A percentile compares a stretch with the other conserved stretches of the same genome.
These are phyloP conservation scores for Amesomyces nigricolor DNA, from an alignment of 2,329 filamentous ascomycete species.

Conservation along the genomic window DNA sequence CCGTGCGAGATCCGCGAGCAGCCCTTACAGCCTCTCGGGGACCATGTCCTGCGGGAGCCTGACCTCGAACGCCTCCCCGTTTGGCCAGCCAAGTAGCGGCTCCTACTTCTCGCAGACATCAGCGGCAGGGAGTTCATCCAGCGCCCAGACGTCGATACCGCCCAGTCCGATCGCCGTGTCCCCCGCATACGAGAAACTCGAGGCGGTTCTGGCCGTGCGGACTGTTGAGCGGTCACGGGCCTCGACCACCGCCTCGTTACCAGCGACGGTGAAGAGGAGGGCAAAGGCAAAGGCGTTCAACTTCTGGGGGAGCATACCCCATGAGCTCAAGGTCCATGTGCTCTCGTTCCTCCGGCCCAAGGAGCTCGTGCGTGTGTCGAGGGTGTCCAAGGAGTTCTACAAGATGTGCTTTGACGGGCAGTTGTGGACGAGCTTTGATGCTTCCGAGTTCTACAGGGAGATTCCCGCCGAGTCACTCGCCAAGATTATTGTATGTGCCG, in stretches of 20 bases:
- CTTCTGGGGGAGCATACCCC: conserved; percentile 76
- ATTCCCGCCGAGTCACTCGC: conserved; percentile 80
- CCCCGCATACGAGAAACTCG: conserved; percentile 38
- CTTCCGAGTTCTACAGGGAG: conserved; percentile 77
- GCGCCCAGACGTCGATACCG: conserved; percentile 36
- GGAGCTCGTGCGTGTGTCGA: conserved; percentile 72
- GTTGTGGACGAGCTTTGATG: conserved; percentile 80
- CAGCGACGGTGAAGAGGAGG: conserved; percentile 53
- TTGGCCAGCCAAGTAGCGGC: conserved; percentile 33
- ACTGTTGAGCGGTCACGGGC: conserved; percentile 48
- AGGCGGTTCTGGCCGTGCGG: conserved; percentile 46
- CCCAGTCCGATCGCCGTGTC: conserved; percentile 38
- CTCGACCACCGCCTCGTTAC: conserved; percentile 53
- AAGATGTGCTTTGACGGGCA: conserved; percentile 89
- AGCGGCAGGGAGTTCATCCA: conserved; percentile 30
- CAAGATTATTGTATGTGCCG: conserved; percentile 77
- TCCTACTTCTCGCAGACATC: conserved; percentile 30
- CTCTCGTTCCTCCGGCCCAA: conserved; percentile 71
- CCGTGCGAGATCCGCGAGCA: conserved; percentile 60
- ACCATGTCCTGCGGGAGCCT: conserved; percentile 53
- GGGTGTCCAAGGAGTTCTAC: conserved; percentile 73
- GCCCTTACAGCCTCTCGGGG: conserved; percentile 55
- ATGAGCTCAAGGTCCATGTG: conserved; percentile 74
- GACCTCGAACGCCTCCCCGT: conserved; percentile 39
- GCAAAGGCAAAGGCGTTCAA: conserved; percentile 45